Evolutionary conservation across 768 basidiomycete species (phyloP).

Genomic region (Lanmaoa pseudosensibilis): DNA sequence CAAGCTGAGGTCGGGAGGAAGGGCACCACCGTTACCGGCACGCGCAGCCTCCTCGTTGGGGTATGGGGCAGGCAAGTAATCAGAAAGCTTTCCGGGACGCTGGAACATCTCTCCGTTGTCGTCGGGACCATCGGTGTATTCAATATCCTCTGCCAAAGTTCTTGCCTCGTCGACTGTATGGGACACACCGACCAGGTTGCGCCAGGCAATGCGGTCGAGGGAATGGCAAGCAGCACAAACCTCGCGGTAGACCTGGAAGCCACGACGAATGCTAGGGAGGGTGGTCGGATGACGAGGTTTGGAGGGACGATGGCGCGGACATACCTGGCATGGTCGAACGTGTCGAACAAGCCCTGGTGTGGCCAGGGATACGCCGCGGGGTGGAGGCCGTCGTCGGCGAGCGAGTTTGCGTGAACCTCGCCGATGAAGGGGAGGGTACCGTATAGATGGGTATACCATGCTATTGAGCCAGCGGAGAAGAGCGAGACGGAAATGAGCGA

Average conservation of each 20-base stretch:
- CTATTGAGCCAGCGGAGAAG: constrained; percentile 83
- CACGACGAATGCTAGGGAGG: constrained; percentile 79
- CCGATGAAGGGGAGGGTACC: constrained; percentile 87
- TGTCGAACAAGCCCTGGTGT: constrained; percentile 83
- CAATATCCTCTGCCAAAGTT: constrained; percentile 92
- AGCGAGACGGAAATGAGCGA: constrained; percentile 74
- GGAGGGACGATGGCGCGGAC: constrained; percentile 28
- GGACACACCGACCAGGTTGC: constrained; percentile 97
- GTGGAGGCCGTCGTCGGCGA: constrained; percentile 94
- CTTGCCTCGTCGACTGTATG: constrained; percentile 91
- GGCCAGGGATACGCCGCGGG: constrained; percentile 86
- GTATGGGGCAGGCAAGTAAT: constrained; percentile 94
- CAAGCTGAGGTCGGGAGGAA: constrained; percentile 95
- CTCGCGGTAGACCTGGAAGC: constrained; percentile 97
- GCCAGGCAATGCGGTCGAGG: constrained; percentile 98
- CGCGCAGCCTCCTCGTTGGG: constrained; percentile 98
- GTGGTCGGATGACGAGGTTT: constrained; percentile 9
- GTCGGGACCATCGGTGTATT: constrained; percentile 95
- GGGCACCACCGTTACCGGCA: constrained; percentile 89
- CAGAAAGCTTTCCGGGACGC: constrained; percentile 96
- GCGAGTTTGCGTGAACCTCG: constrained; percentile 90
- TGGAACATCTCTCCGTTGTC: constrained; percentile 98
- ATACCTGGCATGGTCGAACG: constrained; percentile 96
- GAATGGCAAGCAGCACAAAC: constrained; percentile 99
- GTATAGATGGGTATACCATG: constrained; percentile 96